A percentile compares a stretch with the other conserved stretches of the same genome.
phyloP scores from a whole-genome alignment of 2,329 filamentous ascomycete genomes.

The Colletotrichum sp. region DNA sequence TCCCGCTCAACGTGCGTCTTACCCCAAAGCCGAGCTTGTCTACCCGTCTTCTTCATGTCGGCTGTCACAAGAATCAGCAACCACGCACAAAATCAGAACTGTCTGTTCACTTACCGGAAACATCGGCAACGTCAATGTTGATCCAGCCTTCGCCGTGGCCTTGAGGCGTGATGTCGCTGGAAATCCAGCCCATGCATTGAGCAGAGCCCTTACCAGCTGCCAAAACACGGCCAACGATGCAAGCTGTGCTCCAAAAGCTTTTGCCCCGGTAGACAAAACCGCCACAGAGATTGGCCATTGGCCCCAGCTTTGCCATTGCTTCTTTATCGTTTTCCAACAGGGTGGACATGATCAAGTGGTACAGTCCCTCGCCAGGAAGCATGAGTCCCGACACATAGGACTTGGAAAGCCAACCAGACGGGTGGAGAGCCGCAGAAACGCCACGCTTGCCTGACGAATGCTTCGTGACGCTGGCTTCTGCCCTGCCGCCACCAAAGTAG shows the following conservation, averaged over 20 bases:
- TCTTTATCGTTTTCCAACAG: constrained; percentile 68
- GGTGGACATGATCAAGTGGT: constrained; percentile 70
- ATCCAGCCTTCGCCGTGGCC: constrained; percentile 62
- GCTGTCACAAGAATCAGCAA: constrained; percentile 36
- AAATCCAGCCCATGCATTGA: constrained; percentile 74
- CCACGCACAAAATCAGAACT: not conserved
- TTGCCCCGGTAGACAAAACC: constrained; percentile 68
- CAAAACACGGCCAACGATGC: constrained; percentile 68
- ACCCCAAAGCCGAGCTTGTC: constrained; percentile 65
- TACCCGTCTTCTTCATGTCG: constrained; percentile 53
- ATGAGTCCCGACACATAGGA: constrained; percentile 71
- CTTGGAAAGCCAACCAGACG: constrained; percentile 70
- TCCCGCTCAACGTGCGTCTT: constrained; percentile 64
- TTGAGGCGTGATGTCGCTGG: constrained; percentile 61
- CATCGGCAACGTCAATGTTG: constrained; percentile 60
- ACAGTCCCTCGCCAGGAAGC: constrained; percentile 66
- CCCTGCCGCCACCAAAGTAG: constrained; percentile 46
- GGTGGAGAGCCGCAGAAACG: constrained; percentile 61
- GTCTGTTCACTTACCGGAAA: constrained; percentile 46
- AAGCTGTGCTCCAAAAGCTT: constrained; percentile 73
- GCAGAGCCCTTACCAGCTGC: constrained; percentile 65
- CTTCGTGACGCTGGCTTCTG: constrained; percentile 16
- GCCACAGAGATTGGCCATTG: constrained; percentile 66
- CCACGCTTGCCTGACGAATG: constrained; percentile 52
- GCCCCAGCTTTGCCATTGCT: constrained; percentile 62